Evolutionary conservation across 2,329 filamentous ascomycete species (phyloP), one percentile per base, ranked within the genome.

Genomic region (Exophiala alcalophila): DNA sequence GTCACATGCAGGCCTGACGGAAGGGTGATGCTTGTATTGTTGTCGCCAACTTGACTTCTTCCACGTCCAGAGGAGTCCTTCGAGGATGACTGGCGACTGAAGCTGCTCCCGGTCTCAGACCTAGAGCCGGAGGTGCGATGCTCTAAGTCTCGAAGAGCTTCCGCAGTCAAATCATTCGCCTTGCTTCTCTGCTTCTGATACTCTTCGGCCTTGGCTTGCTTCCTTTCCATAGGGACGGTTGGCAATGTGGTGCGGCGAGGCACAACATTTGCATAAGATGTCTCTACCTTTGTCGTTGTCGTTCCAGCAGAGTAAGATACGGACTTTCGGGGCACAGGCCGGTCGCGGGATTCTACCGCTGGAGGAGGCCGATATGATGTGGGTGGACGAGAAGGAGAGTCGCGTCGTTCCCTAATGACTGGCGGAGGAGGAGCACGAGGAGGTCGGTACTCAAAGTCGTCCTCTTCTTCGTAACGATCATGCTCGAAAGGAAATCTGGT

Each of bases 61-160:
- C 44, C 50, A 11, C 37, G 50, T 4, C 49, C 45, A 24, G 53
- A 56, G 3, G 53, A 56, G 21, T 54, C 51, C 23, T 56, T 56
- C 16, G 53, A 56, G 10, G 53, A 55, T 14, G 52, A 55, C 18
- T 56, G 50, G 19, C 46, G 53, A 27, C 50, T 56, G 39, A 44
- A 51, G 33, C 49, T 56, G 37, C 53, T 56, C 11, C 46, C 51
- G 15, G 50, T 54, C 27, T 54, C 53, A 12, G 53, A 56, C 30
- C 41, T 46, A 18, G 50, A 49, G 35, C 42, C 33, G 18, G 49
- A 38, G 23, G 32, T 47, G 20, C 43, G 23, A 33, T 47, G 49
- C 10, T 50, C 49, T 16, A 56, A 25, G 26, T 49, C 31, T 16
- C 46, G 45, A 33, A 56, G 39, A 16, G 52, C 52, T 25, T 54